Conservation (phyloP, 306 rosid genomes). For the Canavalia ensiformis region DNA sequence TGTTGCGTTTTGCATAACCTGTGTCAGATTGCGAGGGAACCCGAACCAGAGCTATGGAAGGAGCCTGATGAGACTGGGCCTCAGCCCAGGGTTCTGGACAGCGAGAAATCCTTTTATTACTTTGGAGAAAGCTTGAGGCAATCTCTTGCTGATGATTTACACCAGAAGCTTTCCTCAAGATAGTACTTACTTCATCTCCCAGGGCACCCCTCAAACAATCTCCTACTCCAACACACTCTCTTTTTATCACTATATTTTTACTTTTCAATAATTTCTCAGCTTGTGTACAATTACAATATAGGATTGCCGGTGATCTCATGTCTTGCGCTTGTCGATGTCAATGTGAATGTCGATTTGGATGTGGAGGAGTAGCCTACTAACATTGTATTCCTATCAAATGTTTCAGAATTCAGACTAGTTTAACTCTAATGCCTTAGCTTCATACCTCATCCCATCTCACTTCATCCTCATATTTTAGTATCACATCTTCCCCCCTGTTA, state of each 20-base stretch:
- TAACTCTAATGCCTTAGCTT: no score
- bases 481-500: no score
- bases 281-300: constrained; percentile 27
- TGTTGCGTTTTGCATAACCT: constrained; percentile 93
- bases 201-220: no score
- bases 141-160: constrained; percentile 89
- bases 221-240: background rate
- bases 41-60: constrained; percentile 88
- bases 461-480: no score
- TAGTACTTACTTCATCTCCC: constrained; percentile 21
- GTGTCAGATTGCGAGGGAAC: constrained; percentile 96
- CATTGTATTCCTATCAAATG: background rate
- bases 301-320: background rate
- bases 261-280: background rate
- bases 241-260: background rate
- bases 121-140: constrained; percentile 90
- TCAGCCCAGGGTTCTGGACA: constrained; percentile 73
- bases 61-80: constrained; percentile 85
- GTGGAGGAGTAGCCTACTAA: constrained; percentile 40
- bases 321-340: no score
- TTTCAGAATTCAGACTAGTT: no score
- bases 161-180: constrained; percentile 88
- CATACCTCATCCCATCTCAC: no score
- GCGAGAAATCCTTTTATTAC: constrained; percentile 73
- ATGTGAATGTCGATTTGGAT: constrained; percentile 1